A percentile compares a stretch with the other conserved stretches of the same genome.
phyloP scores from a whole-genome alignment of 2,329 filamentous ascomycete genomes.

The Botrytis medusae region DNA sequence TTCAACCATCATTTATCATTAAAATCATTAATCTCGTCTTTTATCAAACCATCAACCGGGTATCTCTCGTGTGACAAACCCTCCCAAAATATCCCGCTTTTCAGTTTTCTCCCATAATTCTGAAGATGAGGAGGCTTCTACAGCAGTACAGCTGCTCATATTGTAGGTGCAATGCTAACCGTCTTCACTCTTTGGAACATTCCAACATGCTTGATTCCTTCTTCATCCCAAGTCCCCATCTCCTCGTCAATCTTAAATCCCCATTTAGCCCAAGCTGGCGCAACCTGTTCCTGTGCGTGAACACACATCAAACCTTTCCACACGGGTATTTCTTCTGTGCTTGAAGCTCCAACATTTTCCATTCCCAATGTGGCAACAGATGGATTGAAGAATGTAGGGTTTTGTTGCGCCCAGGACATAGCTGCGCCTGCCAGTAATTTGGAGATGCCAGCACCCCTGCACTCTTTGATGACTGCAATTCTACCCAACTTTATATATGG shows the following conservation, averaged over 20 bases:
- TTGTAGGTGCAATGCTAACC: constrained; percentile 34
- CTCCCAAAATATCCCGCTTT: not conserved
- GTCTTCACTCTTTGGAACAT: constrained; percentile 64
- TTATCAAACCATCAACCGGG: not conserved
- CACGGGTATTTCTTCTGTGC: constrained; percentile 46
- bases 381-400: constrained; percentile 56
- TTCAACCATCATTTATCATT: not conserved
- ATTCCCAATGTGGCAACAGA: constrained; percentile 46
- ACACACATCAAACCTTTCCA: constrained; percentile 77
- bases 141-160: not conserved
- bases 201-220: constrained; percentile 80
- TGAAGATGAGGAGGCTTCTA: not conserved
- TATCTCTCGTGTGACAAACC: not conserved
- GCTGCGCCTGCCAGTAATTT: constrained; percentile 65
- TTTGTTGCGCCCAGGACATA: constrained; percentile 62
- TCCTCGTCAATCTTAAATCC: constrained; percentile 73
- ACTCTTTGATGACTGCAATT: constrained; percentile 64
- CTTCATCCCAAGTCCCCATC: constrained; percentile 79
- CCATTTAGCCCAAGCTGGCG: constrained; percentile 64
- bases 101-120: not conserved
- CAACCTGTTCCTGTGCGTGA: constrained; percentile 72
- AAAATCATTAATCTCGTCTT: not conserved
- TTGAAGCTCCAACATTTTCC: constrained; percentile 45
- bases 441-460: constrained; percentile 57
- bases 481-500: constrained; percentile 82